A percentile compares a stretch with the other conserved stretches of the same genome.
phyloP scores from a whole-genome alignment of 139 green algal species.

The Nannochloris sp. region DNA sequence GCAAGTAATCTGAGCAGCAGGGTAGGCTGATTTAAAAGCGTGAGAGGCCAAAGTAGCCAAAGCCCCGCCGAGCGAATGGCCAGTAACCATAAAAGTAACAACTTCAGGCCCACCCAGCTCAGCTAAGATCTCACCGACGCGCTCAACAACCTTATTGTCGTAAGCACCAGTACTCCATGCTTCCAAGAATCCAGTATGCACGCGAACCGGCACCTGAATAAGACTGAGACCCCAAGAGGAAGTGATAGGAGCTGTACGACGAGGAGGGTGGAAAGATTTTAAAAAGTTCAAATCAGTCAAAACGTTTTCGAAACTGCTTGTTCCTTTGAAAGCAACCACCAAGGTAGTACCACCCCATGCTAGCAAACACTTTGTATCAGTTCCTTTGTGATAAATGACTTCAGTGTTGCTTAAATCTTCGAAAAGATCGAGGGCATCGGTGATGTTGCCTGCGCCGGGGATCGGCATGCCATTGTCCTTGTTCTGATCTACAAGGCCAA shows the following conservation, averaged over 20 bases:
- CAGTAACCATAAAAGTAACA: conserved; percentile 12
- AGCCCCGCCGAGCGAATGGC: conserved; percentile 39
- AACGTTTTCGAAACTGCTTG: conserved; percentile 27
- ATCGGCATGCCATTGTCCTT: neutral
- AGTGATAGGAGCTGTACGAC: neutral
- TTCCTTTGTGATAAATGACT: conserved; percentile 31
- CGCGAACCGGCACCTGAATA: neutral
- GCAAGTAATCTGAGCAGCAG: neutral
- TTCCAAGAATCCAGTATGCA: conserved; percentile 12
- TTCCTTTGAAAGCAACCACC: conserved; percentile 39
- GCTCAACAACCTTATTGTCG: neutral
- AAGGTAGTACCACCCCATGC: conserved; percentile 22
- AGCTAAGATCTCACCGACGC: neutral
- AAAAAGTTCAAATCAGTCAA: conserved; percentile 29
- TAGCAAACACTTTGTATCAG: conserved; percentile 27
- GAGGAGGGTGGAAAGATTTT: conserved; percentile 2
- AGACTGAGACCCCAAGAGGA: neutral
- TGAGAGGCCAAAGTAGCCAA: conserved; percentile 31
- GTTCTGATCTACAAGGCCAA: neutral
- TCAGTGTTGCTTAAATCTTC: conserved; percentile 3
- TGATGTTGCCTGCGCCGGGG: neutral
- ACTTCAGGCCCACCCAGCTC: neutral
- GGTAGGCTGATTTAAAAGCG: neutral
- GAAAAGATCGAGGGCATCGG: conserved; percentile 5
- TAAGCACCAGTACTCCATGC: conserved; percentile 1